Evolutionary conservation across 1,284 basidiomycete species (phyloP).

Genomic region (Apiotrichum domesticum): DNA sequence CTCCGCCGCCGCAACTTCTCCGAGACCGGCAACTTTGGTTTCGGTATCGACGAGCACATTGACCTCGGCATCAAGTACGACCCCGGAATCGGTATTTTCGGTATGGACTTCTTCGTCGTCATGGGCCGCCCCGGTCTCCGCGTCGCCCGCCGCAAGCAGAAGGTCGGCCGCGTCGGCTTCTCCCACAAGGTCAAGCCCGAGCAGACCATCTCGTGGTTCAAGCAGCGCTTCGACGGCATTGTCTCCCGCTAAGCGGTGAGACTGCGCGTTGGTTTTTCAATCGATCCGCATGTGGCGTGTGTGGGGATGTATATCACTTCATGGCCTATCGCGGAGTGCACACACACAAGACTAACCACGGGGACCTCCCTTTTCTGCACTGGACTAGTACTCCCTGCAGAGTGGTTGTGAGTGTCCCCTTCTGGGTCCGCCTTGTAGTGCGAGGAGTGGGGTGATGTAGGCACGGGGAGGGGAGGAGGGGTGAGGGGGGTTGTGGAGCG

Average conservation of each 20-base stretch:
- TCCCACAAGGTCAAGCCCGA: constrained; percentile 84
- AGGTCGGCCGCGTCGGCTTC: constrained; percentile 79
- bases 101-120: constrained; percentile 96
- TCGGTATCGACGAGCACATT: constrained; percentile 98
- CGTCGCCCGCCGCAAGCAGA: constrained; percentile 86
- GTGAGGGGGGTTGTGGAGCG: background rate
- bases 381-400: constrained; percentile 5
- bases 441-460: background rate
- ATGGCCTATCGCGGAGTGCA: constrained; percentile 2
- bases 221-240: constrained; percentile 96
- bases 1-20: constrained; percentile 84
- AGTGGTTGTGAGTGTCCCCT: constrained; percentile 6
- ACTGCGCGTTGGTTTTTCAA: no score
- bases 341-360: constrained; percentile 3
- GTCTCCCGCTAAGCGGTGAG: constrained; percentile 51
- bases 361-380: constrained; percentile 7
- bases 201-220: constrained; percentile 96
- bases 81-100: constrained; percentile 93
- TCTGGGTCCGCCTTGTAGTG: background rate
- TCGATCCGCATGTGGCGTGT: background rate
- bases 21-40: constrained; percentile 96
- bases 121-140: constrained; percentile 95
- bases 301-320: constrained; percentile 14
- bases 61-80: constrained; percentile 98
- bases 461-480: background rate